Percentiles rank a stretch among this genome's conserved stretches.
These are phyloP conservation scores for Boechera stricta DNA, from an alignment of 345 rosid species.

Conservation along the genomic window DNA sequence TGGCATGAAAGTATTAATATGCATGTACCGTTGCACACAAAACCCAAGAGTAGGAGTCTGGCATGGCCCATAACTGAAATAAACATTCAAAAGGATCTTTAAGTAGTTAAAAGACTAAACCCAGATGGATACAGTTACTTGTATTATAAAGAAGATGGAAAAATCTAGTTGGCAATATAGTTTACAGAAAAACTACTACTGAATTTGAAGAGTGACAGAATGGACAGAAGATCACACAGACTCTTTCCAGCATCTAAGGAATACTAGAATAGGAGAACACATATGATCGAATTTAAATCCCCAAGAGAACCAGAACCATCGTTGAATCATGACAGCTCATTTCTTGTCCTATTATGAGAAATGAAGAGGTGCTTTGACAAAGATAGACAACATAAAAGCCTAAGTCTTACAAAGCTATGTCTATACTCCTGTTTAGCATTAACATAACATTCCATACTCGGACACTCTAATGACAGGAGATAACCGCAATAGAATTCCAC, in stretches of 20 bases:
- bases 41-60: constrained; percentile 99
- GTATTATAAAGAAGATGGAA: constrained; percentile 6
- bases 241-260: not conserved
- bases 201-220: not conserved
- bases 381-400: constrained; percentile 4
- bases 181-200: not conserved
- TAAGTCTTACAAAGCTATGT: constrained; percentile 1
- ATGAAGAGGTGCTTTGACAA: not conserved
- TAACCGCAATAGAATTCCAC: not conserved
- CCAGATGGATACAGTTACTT: constrained; percentile 12
- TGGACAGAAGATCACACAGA: not conserved
- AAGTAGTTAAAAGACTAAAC: constrained; percentile 22
- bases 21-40: constrained; percentile 90
- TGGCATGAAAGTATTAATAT: constrained; percentile 86
- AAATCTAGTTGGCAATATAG: constrained; percentile 3
- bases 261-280: not conserved
- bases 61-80: constrained; percentile 92
- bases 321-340: constrained; percentile 3
- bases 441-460: not conserved
- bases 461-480: constrained; percentile 1
- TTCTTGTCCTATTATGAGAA: not conserved
- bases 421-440: constrained; percentile 1
- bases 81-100: constrained; percentile 39
- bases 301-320: not conserved
- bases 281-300: constrained; percentile 6